Conservation (phyloP, 306 rosid genomes). For the Trifolium fragiferum region DNA sequence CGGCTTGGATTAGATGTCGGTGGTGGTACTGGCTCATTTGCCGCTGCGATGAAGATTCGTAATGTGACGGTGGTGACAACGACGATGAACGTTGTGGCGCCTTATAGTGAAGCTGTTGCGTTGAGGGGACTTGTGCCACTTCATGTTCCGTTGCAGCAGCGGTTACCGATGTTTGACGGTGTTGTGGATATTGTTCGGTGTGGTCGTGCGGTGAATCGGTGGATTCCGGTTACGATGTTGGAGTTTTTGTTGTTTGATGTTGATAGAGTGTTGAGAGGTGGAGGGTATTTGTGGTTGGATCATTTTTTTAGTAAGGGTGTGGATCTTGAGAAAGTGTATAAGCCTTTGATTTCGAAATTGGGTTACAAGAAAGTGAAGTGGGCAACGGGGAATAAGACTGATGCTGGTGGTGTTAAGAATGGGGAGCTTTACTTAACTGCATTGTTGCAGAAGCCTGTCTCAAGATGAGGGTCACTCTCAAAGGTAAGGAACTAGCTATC, state of each 20-base stretch:
- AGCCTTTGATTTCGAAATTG: constrained; percentile 79
- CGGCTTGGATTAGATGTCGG: constrained; percentile 88
- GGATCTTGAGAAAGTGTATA: constrained; percentile 80
- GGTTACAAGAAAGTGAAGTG: constrained; percentile 93
- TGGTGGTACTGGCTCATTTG: constrained; percentile 88
- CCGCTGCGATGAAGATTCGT: constrained; percentile 76
- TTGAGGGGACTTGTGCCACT: constrained; percentile 86
- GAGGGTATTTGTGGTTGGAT: constrained; percentile 94
- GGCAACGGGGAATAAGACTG: constrained; percentile 75
- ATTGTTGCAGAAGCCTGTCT: constrained; percentile 80
- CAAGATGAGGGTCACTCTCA: constrained; percentile 54
- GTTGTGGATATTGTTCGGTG: constrained; percentile 89
- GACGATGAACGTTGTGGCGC: constrained; percentile 80
- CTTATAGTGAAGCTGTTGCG: constrained; percentile 81
- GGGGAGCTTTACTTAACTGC: constrained; percentile 88
- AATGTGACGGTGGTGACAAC: constrained; percentile 84
- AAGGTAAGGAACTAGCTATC: constrained; percentile 20
- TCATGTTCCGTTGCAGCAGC: constrained; percentile 91
- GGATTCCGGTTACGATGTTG: constrained; percentile 81
- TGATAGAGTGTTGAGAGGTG: constrained; percentile 85
- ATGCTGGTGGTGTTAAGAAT: constrained; percentile 67
- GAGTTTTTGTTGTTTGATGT: constrained; percentile 82
- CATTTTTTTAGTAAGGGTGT: constrained; percentile 77
- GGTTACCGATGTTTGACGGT: constrained; percentile 85
- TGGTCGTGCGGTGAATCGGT: constrained; percentile 90